phyloP scores from a whole-genome alignment of 2,329 filamentous ascomycete species.

The Colletotrichum sansevieriae region DNA sequence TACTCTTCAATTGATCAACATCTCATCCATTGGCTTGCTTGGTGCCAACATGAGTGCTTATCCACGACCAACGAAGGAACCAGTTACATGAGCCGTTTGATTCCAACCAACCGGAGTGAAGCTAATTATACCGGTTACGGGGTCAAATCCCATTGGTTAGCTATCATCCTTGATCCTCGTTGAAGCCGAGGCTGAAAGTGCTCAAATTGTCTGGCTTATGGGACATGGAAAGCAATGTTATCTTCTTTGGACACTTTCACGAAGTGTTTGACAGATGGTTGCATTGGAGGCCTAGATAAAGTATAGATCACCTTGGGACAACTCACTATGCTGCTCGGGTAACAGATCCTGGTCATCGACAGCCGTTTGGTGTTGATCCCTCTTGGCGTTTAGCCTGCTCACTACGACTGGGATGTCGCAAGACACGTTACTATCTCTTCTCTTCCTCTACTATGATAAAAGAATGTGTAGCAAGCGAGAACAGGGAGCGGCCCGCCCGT shows the following conservation, averaged over 20 bases:
- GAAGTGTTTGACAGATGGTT: not conserved
- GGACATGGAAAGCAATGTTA: not conserved
- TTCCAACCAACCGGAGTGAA: not conserved
- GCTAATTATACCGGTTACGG: not conserved
- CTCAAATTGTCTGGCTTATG: not conserved
- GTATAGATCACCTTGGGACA: slow-evolving; percentile 8
- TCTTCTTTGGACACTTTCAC: not conserved
- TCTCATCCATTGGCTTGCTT: no score
- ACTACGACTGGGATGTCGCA: not conserved
- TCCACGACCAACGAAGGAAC: no score
- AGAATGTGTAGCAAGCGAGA: not conserved
- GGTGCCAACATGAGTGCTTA: no score
- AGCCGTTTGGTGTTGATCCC: not conserved
- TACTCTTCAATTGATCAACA: no score
- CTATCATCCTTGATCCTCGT: no score
- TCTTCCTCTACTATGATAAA: not conserved
- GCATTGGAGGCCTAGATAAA: not conserved
- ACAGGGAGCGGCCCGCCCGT: no score
- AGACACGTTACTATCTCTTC: not conserved
- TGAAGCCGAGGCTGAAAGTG: not conserved
- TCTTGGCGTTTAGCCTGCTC: not conserved
- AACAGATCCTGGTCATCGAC: not conserved
- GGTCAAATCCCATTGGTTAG: not conserved
- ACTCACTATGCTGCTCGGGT: not conserved
- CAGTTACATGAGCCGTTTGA: no score